Percentiles rank a stretch among this genome's conserved stretches.
Conservation (phyloP, 495 filamentous ascomycete species). For the Poronia punctata region DNA sequence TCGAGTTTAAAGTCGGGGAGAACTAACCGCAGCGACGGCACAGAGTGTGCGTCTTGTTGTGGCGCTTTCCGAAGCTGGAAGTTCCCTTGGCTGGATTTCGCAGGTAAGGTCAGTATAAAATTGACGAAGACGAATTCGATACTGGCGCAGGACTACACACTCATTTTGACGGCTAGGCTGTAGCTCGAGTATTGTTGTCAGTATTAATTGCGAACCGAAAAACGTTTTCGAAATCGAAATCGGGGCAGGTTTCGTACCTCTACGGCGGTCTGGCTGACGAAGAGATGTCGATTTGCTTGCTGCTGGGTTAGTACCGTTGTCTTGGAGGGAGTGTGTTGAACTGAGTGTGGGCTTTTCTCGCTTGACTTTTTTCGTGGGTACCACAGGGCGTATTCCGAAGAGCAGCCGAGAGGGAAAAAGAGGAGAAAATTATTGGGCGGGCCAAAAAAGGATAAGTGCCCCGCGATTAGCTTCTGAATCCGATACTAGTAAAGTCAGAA, state of each 20-base stretch:
- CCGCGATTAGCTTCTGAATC: no score
- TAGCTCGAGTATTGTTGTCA: slow-evolving; percentile 10
- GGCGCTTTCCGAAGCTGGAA: slow-evolving; percentile 94
- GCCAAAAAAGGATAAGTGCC: no score
- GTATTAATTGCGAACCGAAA: neutral
- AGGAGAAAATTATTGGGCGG: no score
- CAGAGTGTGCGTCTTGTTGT: slow-evolving; percentile 99
- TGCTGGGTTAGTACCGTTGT: slow-evolving; percentile 14
- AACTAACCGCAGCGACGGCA: slow-evolving; percentile 97
- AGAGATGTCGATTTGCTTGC: slow-evolving; percentile 12
- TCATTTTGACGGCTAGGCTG: slow-evolving; percentile 29
- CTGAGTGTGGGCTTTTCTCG: slow-evolving; percentile 21
- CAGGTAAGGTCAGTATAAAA: slow-evolving; percentile 28
- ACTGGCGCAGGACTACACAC: slow-evolving; percentile 16
- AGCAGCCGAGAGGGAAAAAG: slow-evolving; percentile 13
- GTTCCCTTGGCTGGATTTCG: slow-evolving; percentile 73
- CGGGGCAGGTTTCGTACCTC: slow-evolving; percentile 14
- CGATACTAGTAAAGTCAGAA: no score
- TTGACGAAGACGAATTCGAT: slow-evolving; percentile 3
- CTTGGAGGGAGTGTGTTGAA: slow-evolving; percentile 6
- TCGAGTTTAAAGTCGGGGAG: no score
- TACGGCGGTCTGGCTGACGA: slow-evolving; percentile 19
- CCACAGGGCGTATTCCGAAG: slow-evolving; percentile 19
- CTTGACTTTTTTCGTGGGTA: slow-evolving; percentile 27
- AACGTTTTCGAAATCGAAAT: neutral